Percentiles rank a stretch among this genome's conserved stretches.
Conservation (phyloP, 2,329 filamentous ascomycete genomes). For the Apiospora malaysiana region DNA sequence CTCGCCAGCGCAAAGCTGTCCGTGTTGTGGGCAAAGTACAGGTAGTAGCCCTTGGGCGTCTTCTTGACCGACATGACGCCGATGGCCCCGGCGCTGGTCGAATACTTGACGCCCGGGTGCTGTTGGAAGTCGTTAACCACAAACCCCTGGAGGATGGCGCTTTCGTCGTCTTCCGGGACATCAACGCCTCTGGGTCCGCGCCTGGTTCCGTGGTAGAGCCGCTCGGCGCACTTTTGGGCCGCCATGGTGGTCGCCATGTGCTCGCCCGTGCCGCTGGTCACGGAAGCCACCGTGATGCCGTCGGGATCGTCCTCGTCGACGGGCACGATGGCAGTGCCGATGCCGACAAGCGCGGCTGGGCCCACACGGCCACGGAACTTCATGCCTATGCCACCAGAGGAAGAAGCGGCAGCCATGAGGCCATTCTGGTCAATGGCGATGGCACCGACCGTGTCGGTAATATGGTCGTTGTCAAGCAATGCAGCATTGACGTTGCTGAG, state of each 20-base stretch:
- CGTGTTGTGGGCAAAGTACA: slow-evolving; percentile 97
- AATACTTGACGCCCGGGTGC: slow-evolving; percentile 82
- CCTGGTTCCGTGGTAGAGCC: slow-evolving; percentile 75
- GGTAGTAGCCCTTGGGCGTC: slow-evolving; percentile 73
- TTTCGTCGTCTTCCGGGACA: slow-evolving; percentile 75
- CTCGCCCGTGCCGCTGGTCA: slow-evolving; percentile 94
- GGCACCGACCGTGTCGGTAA: slow-evolving; percentile 94
- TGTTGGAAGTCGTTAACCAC: slow-evolving; percentile 91
- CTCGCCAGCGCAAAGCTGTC: slow-evolving; percentile 87
- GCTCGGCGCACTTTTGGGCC: slow-evolving; percentile 82
- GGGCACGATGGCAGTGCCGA: slow-evolving; percentile 90
- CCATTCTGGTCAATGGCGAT: slow-evolving; percentile 89
- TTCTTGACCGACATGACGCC: slow-evolving; percentile 92
- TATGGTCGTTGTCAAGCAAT: slow-evolving; percentile 64
- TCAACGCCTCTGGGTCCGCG: slow-evolving; percentile 66
- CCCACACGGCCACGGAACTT: slow-evolving; percentile 92
- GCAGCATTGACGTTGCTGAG: neutral
- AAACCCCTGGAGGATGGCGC: slow-evolving; percentile 74
- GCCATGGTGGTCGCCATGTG: slow-evolving; percentile 98
- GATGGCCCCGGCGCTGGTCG: slow-evolving; percentile 84
- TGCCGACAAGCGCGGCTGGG: slow-evolving; percentile 88
- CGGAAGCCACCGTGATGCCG: slow-evolving; percentile 74
- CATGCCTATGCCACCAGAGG: slow-evolving; percentile 98
- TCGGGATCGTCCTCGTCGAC: slow-evolving; percentile 72
- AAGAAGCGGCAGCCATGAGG: slow-evolving; percentile 91